Evolutionary conservation across 192 early-diverging fungal species (phyloP), one percentile per base, ranked within the genome.

Genomic region (Coemansia sp.): DNA sequence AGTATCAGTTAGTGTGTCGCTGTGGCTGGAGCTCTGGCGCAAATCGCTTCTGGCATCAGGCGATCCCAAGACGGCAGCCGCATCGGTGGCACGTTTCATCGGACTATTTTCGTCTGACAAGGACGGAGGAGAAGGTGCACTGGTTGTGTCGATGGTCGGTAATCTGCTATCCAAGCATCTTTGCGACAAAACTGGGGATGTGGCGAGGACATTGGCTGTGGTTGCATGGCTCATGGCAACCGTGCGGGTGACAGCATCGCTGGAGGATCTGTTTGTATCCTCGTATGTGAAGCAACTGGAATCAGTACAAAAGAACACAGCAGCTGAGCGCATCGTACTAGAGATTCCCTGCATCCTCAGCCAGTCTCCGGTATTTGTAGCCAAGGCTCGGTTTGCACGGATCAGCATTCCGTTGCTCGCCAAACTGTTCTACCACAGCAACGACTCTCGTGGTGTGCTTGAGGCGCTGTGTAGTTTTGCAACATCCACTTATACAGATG

Each of bases 21-120:
- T 76, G 44, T 76, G 74, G 74, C 59, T 76, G 33, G 56, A 34
- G 1, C 42, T 76, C 37, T 76, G 74, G 74, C 55, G 33, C 11
- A 53, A 59, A 55, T 62, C 63, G 20, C 10, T 75, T 57, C 23
- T 38, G 19, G 19, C 15, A 1, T 20, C 11, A 17, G 28, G 58
- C 0, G 15, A 41, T 5, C 8, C 57, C 3, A 27, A 47, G 22
- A 31, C 28, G 0, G 67, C 62, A 4, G 52, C 64, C 0, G 8
- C 9, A n/a, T 53, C 45, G 4, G 28, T 69, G 47, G 25, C 17
- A 6, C 37, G 19, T 6, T 69, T 65, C 55, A 50, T 62, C 23
- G n/a, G 30, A 0, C n/a, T 42, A 14, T 15, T 33, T 9, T 13
- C 45, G 11, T 8, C 30, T 54, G 10, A 2, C 17, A 17, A 29